Evolutionary conservation across 2,329 filamentous ascomycete genomes (phyloP), one percentile per base, ranked within the genome.

Genomic region (Alternaria brassicae): DNA sequence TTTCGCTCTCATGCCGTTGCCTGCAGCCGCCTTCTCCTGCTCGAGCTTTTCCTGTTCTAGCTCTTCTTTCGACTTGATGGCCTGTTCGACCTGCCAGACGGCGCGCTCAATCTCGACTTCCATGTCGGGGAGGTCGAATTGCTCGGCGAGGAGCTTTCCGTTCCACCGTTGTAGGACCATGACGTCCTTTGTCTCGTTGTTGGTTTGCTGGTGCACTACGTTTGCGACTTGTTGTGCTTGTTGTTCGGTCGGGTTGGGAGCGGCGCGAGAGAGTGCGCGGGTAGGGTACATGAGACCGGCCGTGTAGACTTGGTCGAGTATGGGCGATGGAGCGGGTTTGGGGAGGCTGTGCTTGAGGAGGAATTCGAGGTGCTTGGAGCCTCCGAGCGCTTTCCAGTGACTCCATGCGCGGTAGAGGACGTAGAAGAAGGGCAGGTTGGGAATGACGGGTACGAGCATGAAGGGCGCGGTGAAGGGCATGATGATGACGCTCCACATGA

Each of bases 351-450:
- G 89, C 57, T 90, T 81, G 39, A 94, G 78, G 12, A 99, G 85
- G 77, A 92, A 95, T 66, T 94, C 87, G 32, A 98, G 81, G 75
- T 98, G 91, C 71, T 88, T 91, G 19, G 92, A 93, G 54, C 95
- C 95, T 36, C 88, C 86, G 53, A 96, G 81, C 53, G 95, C 95
- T 66, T 75, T 72, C 75, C 65, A 73, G 59, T 79, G 77, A 40
- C 76, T 78, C 58, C 73, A 98, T 25, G 92, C 90, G 65, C 95
- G 87, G 81, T 96, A 99, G 17, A 87, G 87, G 39, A 98, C 86
- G 78, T 98, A 99, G 82, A 98, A 98, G 83, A 98, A 98, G 17
- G 95, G 95, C 12, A 99, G 83, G 75, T 99, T 97, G 34, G 94
- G 93, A 63, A 97, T 85, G 62, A 98, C 75, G 44, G 95, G 95